These are phyloP conservation scores for Edaphochlamys debaryana DNA, from an alignment of 139 green algal genomes.

Conservation along the genomic window DNA sequence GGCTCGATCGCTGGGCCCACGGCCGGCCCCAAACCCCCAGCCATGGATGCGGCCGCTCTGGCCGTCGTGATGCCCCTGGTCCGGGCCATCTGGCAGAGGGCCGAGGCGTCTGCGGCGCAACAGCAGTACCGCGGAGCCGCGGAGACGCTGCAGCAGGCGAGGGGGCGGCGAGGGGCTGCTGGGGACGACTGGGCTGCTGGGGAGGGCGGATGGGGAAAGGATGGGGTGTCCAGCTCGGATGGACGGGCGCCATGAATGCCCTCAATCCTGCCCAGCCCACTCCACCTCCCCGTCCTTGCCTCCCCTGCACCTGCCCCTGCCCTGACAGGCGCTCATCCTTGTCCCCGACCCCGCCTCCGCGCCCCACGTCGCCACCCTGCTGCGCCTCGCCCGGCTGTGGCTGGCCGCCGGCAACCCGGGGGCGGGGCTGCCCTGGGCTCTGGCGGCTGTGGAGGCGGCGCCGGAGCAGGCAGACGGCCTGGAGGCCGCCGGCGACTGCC, in stretches of 20 bases:
- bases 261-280: not conserved
- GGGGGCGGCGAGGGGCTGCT: too few relatives aligned
- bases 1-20: too few relatives aligned
- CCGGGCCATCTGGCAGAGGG: conserved; percentile 1
- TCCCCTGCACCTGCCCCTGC: not conserved
- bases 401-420: conserved; percentile 1
- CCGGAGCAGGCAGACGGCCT: conserved; percentile 14
- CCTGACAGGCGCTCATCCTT: not conserved
- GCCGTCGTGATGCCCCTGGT: conserved; percentile 8
- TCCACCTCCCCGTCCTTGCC: too few relatives aligned
- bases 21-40: not conserved
- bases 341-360: not conserved
- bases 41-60: not conserved
- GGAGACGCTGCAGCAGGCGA: conserved; percentile 13
- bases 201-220: not conserved
- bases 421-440: conserved; percentile 11
- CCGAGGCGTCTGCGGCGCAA: not conserved
- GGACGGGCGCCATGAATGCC: too few relatives aligned
- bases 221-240: not conserved
- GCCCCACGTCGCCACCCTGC: not conserved
- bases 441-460: conserved; percentile 10
- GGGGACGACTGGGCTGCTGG: not conserved
- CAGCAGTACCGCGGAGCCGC: not conserved
- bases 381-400: conserved; percentile 30
- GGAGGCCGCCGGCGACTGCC: conserved; percentile 31